phyloP scores from a whole-genome alignment of 129 eudicot genomes.

The sunflower (Helianthus annuus) region HanXRQr2.0-SUNRISE NC_035433.2:52397113-52397612 shows the following conservation, averaged over 20 bases:
- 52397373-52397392: constrained; percentile 56
- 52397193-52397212: too few relatives aligned
- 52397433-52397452: constrained; percentile 79
- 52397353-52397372: neutral
- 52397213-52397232: too few relatives aligned
- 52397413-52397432: constrained; percentile 94
- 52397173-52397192: too few relatives aligned
- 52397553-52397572: constrained; percentile 54
- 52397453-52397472: constrained; percentile 74
- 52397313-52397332: neutral
- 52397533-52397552: constrained; percentile 86
- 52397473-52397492: constrained; percentile 81
- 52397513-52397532: constrained; percentile 92
- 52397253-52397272: too few relatives aligned
- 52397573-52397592: constrained; percentile 68
- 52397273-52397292: neutral
- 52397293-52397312: neutral
- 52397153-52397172: too few relatives aligned
- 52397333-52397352: neutral
- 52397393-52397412: constrained; percentile 76
- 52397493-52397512: constrained; percentile 93
- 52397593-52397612: constrained; percentile 88
- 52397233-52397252: too few relatives aligned
- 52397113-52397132: too few relatives aligned
- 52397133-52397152: too few relatives aligned